Evolutionary conservation across 345 rosid species (phyloP).

Genomic region (Moringa oleifera): DNA sequence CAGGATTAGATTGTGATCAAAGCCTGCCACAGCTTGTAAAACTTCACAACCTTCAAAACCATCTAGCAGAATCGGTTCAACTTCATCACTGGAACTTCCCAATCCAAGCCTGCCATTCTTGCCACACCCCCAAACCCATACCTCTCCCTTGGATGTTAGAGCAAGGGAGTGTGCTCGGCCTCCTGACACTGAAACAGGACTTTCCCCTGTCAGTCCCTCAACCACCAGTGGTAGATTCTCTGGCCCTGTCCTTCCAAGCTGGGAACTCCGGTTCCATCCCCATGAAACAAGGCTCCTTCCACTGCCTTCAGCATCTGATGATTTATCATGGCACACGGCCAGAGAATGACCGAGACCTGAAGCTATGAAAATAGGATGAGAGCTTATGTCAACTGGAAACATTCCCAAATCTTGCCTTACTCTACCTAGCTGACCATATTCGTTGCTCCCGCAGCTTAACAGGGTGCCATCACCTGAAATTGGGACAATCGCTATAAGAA

Average conservation of each 20-base stretch:
- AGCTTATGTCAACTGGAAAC: constrained; percentile 44
- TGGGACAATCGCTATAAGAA: constrained; percentile 8
- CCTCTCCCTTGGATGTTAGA: constrained; percentile 55
- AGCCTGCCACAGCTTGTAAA: constrained; percentile 63
- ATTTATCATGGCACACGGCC: constrained; percentile 42
- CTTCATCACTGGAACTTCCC: constrained; percentile 68
- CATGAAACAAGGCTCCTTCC: constrained; percentile 45
- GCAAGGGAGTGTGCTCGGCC: constrained; percentile 78
- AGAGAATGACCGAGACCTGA: constrained; percentile 94
- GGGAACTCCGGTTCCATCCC: constrained; percentile 87
- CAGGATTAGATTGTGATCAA: constrained; percentile 74
- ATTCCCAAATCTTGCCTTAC: constrained; percentile 50
- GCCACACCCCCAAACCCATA: constrained; percentile 91
- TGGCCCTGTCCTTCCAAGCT: constrained; percentile 70
- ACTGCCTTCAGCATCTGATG: constrained; percentile 22
- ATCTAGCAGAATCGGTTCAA: constrained; percentile 57
- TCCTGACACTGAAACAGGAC: constrained; percentile 43
- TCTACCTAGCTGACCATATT: constrained; percentile 83
- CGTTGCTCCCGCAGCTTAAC: constrained; percentile 73
- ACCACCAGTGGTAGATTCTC: constrained; percentile 45
- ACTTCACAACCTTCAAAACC: constrained; percentile 45
- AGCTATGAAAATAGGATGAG: constrained; percentile 36
- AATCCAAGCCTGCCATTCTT: constrained; percentile 81
- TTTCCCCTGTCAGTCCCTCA: constrained; percentile 48
- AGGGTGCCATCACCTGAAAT: constrained; percentile 61